Base-by-base conservation (phyloP, 495 filamentous ascomycete genomes). In the Terfezia claveryi region DNA sequence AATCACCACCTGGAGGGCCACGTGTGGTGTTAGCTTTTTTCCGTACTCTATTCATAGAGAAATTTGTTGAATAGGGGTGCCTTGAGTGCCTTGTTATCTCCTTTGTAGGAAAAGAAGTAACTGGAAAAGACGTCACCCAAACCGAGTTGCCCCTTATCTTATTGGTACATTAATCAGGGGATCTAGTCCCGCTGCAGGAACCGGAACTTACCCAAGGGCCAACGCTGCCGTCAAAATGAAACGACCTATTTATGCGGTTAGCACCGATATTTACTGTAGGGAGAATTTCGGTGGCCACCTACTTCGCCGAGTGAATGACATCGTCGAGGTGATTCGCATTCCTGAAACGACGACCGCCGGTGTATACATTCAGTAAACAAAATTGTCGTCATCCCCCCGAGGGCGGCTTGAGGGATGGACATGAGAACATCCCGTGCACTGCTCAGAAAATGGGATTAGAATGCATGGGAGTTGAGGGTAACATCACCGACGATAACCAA, bases 321-420 rank as follows among this genome's bases (percentile, higher is more conserved):
- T 74, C 9, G 79, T 81, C 23, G 78, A 71, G 62, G 91, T 85
- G 60, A 95, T 93, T 50, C 85, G 76, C 56, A 94, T 77, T 60
- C 88, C 88, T 2, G 83, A 91, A 14, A 92, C 78, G 16, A 84
- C 82, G 27, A 95, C 88, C 9, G 83, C 74, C 57, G 12, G n/a
- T 17, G 6, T n/a, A 23, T 38, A 16, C 2, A 3, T 23, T 54
- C 17, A 46, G 50, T 51, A 32, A 51, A 51, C 14, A 95, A 73
- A 69, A 94, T 94, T 2, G 85, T 88, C 0, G 88, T 94, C 85
- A 95, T 92, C 36, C 88, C 88, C 53, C 87, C 87, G 5, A 94
- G 72, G 0, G 93, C 86, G 2, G 88, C 60, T 32, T 74, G 69
- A 0, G 88, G 88, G 59, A 94, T 94, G 44, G 86, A 94, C 76